A percentile compares a stretch with the other conserved stretches of the same genome.
phyloP scores from a whole-genome alignment of 2,329 filamentous ascomycete species.

The Paecilomyces dactylethromorphus region DNA sequence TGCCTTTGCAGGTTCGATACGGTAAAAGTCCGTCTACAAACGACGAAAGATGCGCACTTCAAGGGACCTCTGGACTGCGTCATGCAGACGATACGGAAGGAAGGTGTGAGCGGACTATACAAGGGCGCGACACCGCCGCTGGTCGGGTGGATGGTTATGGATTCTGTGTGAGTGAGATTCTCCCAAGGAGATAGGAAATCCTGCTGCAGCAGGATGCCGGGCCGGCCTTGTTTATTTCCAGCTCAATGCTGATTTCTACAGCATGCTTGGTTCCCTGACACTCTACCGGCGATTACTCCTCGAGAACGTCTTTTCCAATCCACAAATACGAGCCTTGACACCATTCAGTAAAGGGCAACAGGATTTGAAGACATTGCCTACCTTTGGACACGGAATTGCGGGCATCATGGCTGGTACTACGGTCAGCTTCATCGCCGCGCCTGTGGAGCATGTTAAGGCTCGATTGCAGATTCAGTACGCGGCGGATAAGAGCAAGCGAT shows the following conservation, averaged over 20 bases:
- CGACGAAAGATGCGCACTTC: slow-evolving; percentile 70
- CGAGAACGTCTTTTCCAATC: slow-evolving; percentile 66
- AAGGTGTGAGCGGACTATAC: slow-evolving; percentile 80
- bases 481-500: slow-evolving; percentile 64
- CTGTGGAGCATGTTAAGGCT: slow-evolving; percentile 92
- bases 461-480: slow-evolving; percentile 92
- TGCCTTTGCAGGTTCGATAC: slow-evolving; percentile 70
- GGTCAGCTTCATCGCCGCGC: slow-evolving; percentile 86
- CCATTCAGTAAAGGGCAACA: slow-evolving; percentile 28
- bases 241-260: slow-evolving; percentile 18
- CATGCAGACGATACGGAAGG: slow-evolving; percentile 73
- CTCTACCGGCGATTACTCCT: slow-evolving; percentile 80
- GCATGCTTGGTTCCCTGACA: slow-evolving; percentile 85
- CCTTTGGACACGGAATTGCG: slow-evolving; percentile 77
- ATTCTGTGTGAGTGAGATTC: slow-evolving; percentile 50
- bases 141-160: slow-evolving; percentile 99
- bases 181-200: background rate
- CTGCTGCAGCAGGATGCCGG: no score
- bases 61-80: slow-evolving; percentile 80
- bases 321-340: slow-evolving; percentile 30
- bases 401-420: slow-evolving; percentile 83
- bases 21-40: slow-evolving; percentile 92
- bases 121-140: slow-evolving; percentile 90
- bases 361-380: slow-evolving; percentile 53
- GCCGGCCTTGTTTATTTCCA: background rate